phyloP scores from a whole-genome alignment of 352 stramenopile species.

The Phytophthora idaei region DNA sequence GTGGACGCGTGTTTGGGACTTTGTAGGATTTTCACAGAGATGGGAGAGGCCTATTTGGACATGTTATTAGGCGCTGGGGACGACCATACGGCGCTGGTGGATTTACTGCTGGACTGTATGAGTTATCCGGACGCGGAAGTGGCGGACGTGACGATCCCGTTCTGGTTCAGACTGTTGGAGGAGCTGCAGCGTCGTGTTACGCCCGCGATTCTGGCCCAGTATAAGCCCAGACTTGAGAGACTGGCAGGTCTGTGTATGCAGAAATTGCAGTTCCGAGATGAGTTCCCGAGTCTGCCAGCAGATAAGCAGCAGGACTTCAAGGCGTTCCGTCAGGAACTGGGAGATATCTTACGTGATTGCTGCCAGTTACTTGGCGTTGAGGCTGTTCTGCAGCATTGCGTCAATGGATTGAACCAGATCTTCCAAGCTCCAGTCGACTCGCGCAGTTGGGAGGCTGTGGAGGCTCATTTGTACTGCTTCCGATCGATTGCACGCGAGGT shows the following conservation, averaged over 20 bases:
- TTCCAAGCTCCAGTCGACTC: constrained; percentile 54
- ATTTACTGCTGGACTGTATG: constrained; percentile 91
- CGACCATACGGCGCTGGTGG: constrained; percentile 69
- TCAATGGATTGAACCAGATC: constrained; percentile 72
- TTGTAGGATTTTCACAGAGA: constrained; percentile 91
- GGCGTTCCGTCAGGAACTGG: constrained; percentile 74
- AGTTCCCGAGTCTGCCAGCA: constrained; percentile 60
- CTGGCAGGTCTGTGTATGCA: constrained; percentile 80
- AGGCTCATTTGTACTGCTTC: constrained; percentile 85
- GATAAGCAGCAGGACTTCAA: constrained; percentile 89
- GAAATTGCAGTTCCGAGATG: constrained; percentile 78
- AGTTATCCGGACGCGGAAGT: constrained; percentile 79
- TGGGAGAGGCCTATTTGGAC: constrained; percentile 86
- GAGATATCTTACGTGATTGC: constrained; percentile 83
- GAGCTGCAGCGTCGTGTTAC: constrained; percentile 41
- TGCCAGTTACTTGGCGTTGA: constrained; percentile 77
- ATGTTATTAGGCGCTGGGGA: constrained; percentile 60
- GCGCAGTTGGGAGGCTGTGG: constrained; percentile 76
- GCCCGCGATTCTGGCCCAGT: constrained; percentile 44
- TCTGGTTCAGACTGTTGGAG: constrained; percentile 77
- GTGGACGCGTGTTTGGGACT: constrained; percentile 79
- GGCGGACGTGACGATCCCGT: constrained; percentile 84
- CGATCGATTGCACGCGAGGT: constrained; percentile 85
- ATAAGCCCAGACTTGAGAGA: constrained; percentile 56
- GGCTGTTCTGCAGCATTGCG: constrained; percentile 75